Conservation (phyloP, 805 yeast genomes). For the Lipomyces orientalis region DNA sequence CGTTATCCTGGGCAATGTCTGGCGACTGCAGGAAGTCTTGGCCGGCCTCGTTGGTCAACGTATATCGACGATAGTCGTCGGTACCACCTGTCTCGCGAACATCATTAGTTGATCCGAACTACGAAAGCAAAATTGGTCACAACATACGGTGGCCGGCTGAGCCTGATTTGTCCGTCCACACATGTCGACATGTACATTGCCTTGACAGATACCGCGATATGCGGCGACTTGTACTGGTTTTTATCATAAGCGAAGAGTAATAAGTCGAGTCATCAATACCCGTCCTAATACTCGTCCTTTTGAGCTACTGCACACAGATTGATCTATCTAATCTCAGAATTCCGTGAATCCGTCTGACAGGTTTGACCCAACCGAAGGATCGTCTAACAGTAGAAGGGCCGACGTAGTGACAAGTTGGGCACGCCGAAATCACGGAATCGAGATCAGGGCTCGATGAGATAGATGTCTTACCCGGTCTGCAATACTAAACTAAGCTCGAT, state of each 20-base stretch:
- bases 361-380: neutral
- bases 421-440: neutral
- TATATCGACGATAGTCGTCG: neutral
- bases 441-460: neutral
- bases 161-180: neutral
- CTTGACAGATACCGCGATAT: neutral
- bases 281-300: neutral
- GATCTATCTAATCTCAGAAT: neutral
- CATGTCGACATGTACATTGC: neutral
- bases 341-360: neutral
- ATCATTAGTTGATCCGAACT: neutral
- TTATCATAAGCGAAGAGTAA: neutral
- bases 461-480: neutral
- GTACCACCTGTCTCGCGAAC: neutral
- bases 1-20: neutral
- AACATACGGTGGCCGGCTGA: neutral
- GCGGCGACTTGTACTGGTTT: neutral
- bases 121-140: neutral
- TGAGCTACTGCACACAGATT: neutral
- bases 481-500: too few relatives aligned
- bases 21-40: neutral
- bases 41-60: neutral
- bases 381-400: neutral
- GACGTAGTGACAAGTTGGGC: neutral
- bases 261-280: neutral